phyloP scores from a whole-genome alignment of 1,284 basidiomycete genomes.

The Rhodotorula sp. region DNA sequence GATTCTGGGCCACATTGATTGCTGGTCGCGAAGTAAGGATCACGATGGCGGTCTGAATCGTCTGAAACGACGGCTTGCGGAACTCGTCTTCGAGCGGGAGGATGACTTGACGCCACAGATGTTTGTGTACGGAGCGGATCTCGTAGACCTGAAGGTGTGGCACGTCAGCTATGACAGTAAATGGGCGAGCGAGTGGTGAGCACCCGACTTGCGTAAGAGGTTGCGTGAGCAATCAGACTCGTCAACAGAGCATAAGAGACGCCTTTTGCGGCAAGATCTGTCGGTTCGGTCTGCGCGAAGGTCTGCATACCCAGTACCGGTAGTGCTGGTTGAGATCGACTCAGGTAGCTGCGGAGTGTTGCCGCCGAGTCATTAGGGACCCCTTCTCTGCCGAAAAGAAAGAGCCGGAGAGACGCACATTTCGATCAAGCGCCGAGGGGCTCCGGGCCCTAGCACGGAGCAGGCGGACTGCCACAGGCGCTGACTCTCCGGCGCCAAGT shows the following conservation, averaged over 20 bases:
- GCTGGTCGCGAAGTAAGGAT: slow-evolving; percentile 43
- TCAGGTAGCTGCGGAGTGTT: not conserved
- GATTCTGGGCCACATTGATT: slow-evolving; percentile 45
- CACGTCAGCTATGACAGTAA: too few relatives aligned
- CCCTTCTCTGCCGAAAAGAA: not conserved
- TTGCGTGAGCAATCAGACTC: slow-evolving; percentile 13
- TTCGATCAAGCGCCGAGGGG: slow-evolving; percentile 1
- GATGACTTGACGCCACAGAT: slow-evolving; percentile 6
- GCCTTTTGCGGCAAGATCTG: not conserved
- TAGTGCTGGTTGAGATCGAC: slow-evolving; percentile 1
- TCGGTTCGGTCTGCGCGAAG: not conserved
- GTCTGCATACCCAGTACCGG: slow-evolving; percentile 3
- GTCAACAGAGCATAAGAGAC: slow-evolving; percentile 9
- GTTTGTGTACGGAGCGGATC: slow-evolving; percentile 41
- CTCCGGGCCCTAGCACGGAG: not conserved
- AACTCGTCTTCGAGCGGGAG: slow-evolving; percentile 48
- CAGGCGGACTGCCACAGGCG: not conserved
- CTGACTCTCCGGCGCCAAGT: not conserved
- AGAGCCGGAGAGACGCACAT: not conserved
- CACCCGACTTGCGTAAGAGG: not conserved
- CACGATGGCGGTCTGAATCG: slow-evolving; percentile 47
- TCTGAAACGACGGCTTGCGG: slow-evolving; percentile 46
- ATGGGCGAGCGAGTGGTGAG: too few relatives aligned
- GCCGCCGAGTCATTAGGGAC: too few relatives aligned
- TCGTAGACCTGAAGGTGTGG: slow-evolving; percentile 20